phyloP scores from a whole-genome alignment of 768 basidiomycete genomes.

The Tulasnella calospora region DNA sequence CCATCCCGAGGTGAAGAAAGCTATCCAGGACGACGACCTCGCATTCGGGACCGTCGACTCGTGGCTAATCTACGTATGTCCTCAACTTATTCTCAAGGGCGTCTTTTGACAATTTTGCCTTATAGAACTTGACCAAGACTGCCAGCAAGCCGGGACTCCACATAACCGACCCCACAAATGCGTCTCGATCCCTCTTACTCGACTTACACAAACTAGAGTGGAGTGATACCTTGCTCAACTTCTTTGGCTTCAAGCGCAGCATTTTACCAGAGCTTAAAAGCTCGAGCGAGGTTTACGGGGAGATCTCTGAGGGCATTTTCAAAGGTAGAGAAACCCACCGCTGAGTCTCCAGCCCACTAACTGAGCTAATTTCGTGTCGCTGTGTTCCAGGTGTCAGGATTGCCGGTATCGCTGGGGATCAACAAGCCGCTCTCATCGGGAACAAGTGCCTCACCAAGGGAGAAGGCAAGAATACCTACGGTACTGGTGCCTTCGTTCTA shows the following conservation, averaged over 20 bases:
- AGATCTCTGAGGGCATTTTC: conserved; percentile 60
- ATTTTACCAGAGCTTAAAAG: conserved; percentile 84
- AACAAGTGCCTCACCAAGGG: conserved; percentile 91
- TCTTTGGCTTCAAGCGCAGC: conserved; percentile 74
- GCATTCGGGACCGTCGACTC: conserved; percentile 95
- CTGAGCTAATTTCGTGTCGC: conserved; percentile 22
- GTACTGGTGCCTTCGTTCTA: conserved; percentile 92
- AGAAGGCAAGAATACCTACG: conserved; percentile 97
- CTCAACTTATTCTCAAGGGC: neutral
- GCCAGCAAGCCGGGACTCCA: conserved; percentile 50
- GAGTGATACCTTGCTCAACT: conserved; percentile 75
- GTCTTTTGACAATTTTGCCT: conserved; percentile 59
- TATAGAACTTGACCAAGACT: conserved; percentile 37
- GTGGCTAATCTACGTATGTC: conserved; percentile 82
- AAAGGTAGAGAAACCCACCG: conserved; percentile 31
- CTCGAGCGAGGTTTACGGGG: conserved; percentile 88
- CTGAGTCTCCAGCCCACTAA: neutral
- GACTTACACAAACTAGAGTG: conserved; percentile 76
- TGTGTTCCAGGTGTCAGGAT: conserved; percentile 63
- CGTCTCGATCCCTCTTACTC: conserved; percentile 90
- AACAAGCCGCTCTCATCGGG: conserved; percentile 93
- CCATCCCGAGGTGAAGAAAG: conserved; percentile 63
- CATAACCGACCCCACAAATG: conserved; percentile 91
- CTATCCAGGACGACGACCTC: conserved; percentile 75
- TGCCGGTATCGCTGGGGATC: conserved; percentile 93